These are phyloP conservation scores for Sordariomycetes sp. DNA, from an alignment of 2,329 filamentous ascomycete species.

Conservation along the genomic window DNA sequence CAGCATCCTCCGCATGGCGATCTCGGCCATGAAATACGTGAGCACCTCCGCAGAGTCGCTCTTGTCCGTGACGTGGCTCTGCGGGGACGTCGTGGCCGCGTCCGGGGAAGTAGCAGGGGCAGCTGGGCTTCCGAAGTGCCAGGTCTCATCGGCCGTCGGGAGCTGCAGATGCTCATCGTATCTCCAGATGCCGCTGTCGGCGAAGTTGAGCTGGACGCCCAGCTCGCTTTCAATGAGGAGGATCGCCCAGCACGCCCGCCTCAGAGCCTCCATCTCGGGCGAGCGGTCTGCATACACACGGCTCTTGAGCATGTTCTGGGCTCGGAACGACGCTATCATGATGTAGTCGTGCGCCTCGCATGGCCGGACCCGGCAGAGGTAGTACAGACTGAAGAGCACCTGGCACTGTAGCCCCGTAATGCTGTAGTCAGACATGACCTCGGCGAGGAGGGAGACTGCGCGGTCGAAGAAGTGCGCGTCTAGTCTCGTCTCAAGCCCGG, in stretches of 20 bases:
- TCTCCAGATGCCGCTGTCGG: conserved; percentile 15
- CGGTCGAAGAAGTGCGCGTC: conserved; percentile 10
- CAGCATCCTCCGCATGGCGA: conserved; percentile 18
- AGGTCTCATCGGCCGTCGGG: conserved; percentile 11
- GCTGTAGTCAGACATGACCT: conserved; percentile 11
- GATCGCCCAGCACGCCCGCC: conserved; percentile 11
- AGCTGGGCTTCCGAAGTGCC: conserved; percentile 10
- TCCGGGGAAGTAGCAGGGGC: background rate
- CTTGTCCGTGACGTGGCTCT: background rate
- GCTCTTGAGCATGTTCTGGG: conserved; percentile 13
- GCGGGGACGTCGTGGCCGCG: conserved; percentile 1
- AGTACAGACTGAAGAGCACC: conserved; percentile 13
- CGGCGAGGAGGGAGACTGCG: conserved; percentile 10
- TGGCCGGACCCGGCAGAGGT: conserved; percentile 13
- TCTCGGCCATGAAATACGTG: conserved; percentile 17
- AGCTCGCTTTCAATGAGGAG: conserved; percentile 16
- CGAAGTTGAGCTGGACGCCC: conserved; percentile 13
- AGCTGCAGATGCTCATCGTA: conserved; percentile 13
- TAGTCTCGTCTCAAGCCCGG: conserved; percentile 5
- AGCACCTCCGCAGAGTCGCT: conserved; percentile 7
- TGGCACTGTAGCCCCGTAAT: conserved; percentile 13
- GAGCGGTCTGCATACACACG: conserved; percentile 6
- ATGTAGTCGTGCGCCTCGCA: conserved; percentile 16
- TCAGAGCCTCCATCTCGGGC: conserved; percentile 6
- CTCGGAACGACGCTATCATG: conserved; percentile 14